Conservation (phyloP, 805 yeast species). For the Soucietia sequanensis region DNA sequence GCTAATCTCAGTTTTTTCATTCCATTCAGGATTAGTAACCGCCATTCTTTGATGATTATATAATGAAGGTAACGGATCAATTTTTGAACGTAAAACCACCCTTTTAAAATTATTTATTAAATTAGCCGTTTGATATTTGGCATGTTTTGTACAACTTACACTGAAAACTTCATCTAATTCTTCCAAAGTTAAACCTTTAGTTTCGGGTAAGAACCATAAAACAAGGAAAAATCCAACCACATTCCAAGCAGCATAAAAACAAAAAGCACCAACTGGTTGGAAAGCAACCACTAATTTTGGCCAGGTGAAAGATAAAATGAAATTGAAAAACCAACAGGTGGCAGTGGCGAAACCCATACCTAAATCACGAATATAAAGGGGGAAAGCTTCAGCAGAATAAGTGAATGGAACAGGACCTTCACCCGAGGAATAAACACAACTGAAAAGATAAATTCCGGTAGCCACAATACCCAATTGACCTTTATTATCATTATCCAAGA, state of each 20-base stretch:
- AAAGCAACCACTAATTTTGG: conserved; percentile 66
- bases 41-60: conserved; percentile 59
- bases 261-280: conserved; percentile 82
- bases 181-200: conserved; percentile 65
- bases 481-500: conserved; percentile 55
- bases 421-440: conserved; percentile 76
- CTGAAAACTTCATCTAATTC: conserved; percentile 73
- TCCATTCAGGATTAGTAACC: conserved; percentile 61
- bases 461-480: conserved; percentile 68
- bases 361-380: conserved; percentile 73
- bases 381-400: conserved; percentile 81
- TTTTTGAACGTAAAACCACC: conserved; percentile 43
- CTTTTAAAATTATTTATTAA: conserved; percentile 45
- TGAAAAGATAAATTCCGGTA: conserved; percentile 70
- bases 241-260: conserved; percentile 88
- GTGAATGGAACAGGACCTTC: conserved; percentile 92
- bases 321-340: conserved; percentile 72
- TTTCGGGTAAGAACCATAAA: conserved; percentile 70
- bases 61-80: conserved; percentile 53
- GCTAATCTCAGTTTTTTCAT: conserved; percentile 53
- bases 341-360: conserved; percentile 82
- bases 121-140: conserved; percentile 36
- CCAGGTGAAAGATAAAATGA: conserved; percentile 73
- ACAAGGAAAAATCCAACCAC: conserved; percentile 66
- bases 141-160: conserved; percentile 57